Conservation (phyloP, 2,329 filamentous ascomycete species). For the Fusarium anguioides region DNA sequence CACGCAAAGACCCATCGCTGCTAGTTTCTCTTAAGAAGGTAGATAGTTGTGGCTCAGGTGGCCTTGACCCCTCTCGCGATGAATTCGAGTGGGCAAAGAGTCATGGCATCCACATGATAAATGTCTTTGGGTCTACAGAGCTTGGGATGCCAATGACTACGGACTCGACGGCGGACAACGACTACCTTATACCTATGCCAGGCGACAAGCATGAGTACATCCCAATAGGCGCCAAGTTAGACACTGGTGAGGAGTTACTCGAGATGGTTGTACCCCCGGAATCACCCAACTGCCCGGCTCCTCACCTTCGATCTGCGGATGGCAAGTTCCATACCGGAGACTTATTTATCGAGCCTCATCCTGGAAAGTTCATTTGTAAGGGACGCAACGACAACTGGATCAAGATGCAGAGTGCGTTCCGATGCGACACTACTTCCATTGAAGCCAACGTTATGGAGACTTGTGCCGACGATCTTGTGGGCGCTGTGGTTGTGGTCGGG, state of each 20-base stretch:
- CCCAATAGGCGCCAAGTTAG: background rate
- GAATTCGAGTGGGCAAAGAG: constrained; percentile 28
- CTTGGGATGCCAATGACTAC: constrained; percentile 6
- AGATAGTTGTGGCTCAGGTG: constrained; percentile 11
- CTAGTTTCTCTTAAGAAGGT: constrained; percentile 11
- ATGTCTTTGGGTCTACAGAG: constrained; percentile 33
- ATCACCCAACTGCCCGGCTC: constrained; percentile 30
- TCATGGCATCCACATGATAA: constrained; percentile 11
- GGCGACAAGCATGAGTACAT: constrained; percentile 9
- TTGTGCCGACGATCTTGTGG: constrained; percentile 35
- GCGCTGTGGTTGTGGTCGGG: constrained; percentile 30
- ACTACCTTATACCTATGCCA: background rate
- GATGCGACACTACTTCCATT: constrained; percentile 39
- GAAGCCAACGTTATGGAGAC: constrained; percentile 33
- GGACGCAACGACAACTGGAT: constrained; percentile 44
- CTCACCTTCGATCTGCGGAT: constrained; percentile 6
- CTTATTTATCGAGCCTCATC: constrained; percentile 38
- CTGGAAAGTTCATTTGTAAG: constrained; percentile 28
- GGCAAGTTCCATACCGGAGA: constrained; percentile 43
- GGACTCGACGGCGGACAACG: background rate
- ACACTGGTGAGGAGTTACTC: constrained; percentile 1
- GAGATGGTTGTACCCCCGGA: constrained; percentile 25
- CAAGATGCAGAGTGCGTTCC: constrained; percentile 37
- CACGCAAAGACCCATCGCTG: constrained; percentile 14
- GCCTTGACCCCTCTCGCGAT: background rate